Conservation (phyloP, 1,284 basidiomycete genomes). For the Rhodotorula sp. region DNA sequence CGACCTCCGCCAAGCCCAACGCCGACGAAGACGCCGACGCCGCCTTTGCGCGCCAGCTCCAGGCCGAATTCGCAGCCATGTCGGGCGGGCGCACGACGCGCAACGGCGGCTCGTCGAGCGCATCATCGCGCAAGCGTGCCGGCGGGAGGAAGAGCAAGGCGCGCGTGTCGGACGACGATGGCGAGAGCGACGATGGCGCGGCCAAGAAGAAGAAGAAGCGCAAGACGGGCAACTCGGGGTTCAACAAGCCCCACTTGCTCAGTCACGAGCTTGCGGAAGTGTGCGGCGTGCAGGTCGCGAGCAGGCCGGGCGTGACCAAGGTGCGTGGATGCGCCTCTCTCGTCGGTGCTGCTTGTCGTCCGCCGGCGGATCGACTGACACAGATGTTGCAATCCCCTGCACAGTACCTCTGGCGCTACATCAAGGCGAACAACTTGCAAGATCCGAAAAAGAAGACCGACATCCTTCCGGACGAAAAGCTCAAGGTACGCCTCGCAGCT, state of each 20-base stretch:
- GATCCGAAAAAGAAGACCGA: conserved; percentile 23
- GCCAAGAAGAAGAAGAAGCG: conserved; percentile 20
- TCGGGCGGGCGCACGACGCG: not conserved
- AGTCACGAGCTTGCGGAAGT: conserved; percentile 22
- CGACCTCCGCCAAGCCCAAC: not conserved
- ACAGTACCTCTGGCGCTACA: conserved; percentile 26
- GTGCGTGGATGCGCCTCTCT: not conserved
- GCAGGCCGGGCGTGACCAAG: conserved; percentile 32
- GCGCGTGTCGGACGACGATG: conserved; percentile 3
- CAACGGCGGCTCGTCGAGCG: not conserved
- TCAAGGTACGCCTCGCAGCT: not conserved
- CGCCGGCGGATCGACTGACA: too few relatives aligned
- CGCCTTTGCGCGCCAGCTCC: not conserved
- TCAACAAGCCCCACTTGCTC: conserved; percentile 35
- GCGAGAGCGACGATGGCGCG: conserved; percentile 10
- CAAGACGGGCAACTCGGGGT: conserved; percentile 15
- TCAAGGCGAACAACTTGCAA: conserved; percentile 34
- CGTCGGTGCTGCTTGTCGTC: not conserved
- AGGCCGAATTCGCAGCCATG: not conserved
- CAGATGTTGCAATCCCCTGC: not conserved
- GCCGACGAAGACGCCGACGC: conserved; percentile 4
- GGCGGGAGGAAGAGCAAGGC: conserved; percentile 26
- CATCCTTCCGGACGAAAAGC: conserved; percentile 28
- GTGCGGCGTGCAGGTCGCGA: conserved; percentile 20
- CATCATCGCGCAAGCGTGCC: conserved; percentile 1